These are phyloP conservation scores for Tulasnella sp. DNA, from an alignment of 768 basidiomycete genomes.

Conservation along the genomic window DNA sequence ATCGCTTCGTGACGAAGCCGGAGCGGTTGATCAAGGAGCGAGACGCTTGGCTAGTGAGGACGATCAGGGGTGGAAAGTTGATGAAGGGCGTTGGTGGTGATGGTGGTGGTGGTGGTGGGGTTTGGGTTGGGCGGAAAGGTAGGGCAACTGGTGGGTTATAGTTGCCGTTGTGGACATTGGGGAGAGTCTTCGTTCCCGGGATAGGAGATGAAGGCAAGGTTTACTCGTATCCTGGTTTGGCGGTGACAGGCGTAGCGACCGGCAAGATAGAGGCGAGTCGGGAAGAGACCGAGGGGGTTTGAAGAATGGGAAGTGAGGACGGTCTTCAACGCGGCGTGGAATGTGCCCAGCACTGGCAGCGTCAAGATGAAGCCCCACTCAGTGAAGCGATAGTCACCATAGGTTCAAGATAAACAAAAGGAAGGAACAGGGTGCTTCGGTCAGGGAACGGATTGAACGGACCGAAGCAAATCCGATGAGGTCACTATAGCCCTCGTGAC, in stretches of 20 bases:
- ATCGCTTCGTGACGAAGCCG: slow-evolving; percentile 23
- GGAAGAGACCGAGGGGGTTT: slow-evolving; percentile 32
- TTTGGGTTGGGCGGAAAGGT: background rate
- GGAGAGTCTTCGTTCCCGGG: too few relatives aligned
- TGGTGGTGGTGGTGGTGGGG: background rate
- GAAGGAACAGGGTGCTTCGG: too few relatives aligned
- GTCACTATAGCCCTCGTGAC: background rate
- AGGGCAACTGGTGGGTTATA: background rate
- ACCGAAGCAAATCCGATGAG: background rate
- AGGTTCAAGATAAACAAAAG: slow-evolving; percentile 49
- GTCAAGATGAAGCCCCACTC: slow-evolving; percentile 78
- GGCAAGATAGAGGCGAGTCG: background rate
- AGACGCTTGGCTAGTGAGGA: slow-evolving; percentile 24
- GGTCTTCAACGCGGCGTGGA: slow-evolving; percentile 90
- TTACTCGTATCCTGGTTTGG: background rate
- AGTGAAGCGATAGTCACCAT: slow-evolving; percentile 72
- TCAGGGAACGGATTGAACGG: background rate
- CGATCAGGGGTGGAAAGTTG: background rate
- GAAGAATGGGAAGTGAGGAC: slow-evolving; percentile 78
- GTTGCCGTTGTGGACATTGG: background rate
- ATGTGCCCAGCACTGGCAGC: slow-evolving; percentile 76
- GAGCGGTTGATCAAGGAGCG: slow-evolving; percentile 29
- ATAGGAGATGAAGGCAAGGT: background rate
- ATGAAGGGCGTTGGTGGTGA: background rate
- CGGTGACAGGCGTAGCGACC: background rate